These are phyloP conservation scores for Fraxinus velutina DNA, from an alignment of 305 asterid species.

Conservation along the genomic window DNA sequence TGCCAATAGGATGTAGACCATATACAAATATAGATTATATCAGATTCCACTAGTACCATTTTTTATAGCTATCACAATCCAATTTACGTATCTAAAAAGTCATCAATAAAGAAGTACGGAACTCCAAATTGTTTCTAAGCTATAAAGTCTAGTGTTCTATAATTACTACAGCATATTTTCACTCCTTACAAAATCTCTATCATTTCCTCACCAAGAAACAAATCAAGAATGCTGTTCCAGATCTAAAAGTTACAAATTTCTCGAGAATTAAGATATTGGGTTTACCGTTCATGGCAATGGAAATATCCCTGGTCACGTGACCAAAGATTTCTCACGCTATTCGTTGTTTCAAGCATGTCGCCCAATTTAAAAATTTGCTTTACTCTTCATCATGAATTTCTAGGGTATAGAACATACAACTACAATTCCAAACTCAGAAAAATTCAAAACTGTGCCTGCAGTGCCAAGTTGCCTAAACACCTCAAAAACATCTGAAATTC, in stretches of 20 bases:
- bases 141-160: not conserved
- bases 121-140: not conserved
- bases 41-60: not conserved
- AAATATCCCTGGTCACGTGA: not conserved
- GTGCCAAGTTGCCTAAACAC: not conserved
- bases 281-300: not conserved
- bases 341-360: not conserved
- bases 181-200: not conserved
- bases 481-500: not conserved
- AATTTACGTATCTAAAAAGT: not conserved
- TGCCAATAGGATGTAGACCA: not conserved
- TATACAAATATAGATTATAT: not conserved
- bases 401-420: no score
- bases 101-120: not conserved
- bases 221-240: not conserved
- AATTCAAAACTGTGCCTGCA: not conserved
- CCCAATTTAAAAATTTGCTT: not conserved
- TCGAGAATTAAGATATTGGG: not conserved
- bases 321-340: not conserved
- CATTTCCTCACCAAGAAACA: not conserved
- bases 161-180: not conserved
- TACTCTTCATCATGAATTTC: not conserved
- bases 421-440: not conserved
- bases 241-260: not conserved
- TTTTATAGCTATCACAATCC: not conserved